Conservation (phyloP, 169 alveolate genomes). For the Plasmodium vivax region DNA sequence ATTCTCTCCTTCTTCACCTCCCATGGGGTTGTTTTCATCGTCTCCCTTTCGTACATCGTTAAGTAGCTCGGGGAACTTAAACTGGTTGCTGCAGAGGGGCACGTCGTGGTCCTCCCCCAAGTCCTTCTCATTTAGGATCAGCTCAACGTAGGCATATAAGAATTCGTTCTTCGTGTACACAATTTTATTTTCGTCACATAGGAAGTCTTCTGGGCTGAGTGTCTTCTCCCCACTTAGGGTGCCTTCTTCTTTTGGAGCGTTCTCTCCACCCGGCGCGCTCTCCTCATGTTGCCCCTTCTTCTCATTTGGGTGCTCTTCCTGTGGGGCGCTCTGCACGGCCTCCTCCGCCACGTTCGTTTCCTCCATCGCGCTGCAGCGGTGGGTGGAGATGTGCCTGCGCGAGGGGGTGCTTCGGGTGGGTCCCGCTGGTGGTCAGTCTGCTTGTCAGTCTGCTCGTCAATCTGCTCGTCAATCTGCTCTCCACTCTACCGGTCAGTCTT, state of each 20-base stretch:
- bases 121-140: slow-evolving; percentile 14
- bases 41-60: neutral
- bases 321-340: neutral
- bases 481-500: neutral
- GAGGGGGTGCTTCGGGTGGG: neutral
- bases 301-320: neutral
- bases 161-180: slow-evolving; percentile 47
- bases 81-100: slow-evolving; percentile 33
- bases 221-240: neutral
- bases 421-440: neutral
- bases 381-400: neutral
- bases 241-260: too few species aligned
- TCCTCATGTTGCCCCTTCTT: neutral
- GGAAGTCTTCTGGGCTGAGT: neutral
- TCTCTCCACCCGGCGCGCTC: neutral
- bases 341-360: neutral
- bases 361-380: neutral
- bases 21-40: neutral
- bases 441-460: too few species aligned
- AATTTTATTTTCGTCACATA: slow-evolving; percentile 1
- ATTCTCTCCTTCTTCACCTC: slow-evolving; percentile 1
- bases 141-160: slow-evolving; percentile 31
- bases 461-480: too few species aligned
- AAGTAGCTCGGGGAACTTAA: neutral
- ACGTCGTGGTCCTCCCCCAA: slow-evolving; percentile 27